Conservation (phyloP, 352 stramenopile genomes). For the Peronospora farinosa region DNA sequence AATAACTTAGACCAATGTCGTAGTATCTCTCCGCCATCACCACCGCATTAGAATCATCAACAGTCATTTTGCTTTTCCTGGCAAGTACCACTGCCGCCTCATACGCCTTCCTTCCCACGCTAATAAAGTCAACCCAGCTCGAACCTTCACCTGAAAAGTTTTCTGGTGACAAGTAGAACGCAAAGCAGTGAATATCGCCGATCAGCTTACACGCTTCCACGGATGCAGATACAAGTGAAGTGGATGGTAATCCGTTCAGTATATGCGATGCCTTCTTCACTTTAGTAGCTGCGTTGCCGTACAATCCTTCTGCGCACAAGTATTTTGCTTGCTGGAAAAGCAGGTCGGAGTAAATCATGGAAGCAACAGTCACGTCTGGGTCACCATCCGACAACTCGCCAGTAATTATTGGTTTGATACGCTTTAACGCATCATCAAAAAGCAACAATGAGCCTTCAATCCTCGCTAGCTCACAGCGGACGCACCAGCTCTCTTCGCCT, state of each 20-base stretch:
- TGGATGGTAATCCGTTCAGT: slow-evolving; percentile 34
- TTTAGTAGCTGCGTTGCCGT: slow-evolving; percentile 57
- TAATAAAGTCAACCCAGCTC: slow-evolving; percentile 63
- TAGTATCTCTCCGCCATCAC: slow-evolving; percentile 49
- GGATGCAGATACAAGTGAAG: slow-evolving; percentile 23
- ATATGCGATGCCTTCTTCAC: slow-evolving; percentile 52
- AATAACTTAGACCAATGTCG: slow-evolving; percentile 65
- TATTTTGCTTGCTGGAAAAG: slow-evolving; percentile 76
- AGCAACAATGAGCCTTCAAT: slow-evolving; percentile 68
- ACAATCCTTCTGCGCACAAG: slow-evolving; percentile 66
- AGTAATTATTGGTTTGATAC: slow-evolving; percentile 44
- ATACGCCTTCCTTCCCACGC: slow-evolving; percentile 49
- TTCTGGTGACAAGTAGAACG: slow-evolving; percentile 69
- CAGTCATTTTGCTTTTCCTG: slow-evolving; percentile 8
- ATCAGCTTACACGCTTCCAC: slow-evolving; percentile 59
- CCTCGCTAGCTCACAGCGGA: slow-evolving; percentile 69
- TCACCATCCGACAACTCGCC: slow-evolving; percentile 17
- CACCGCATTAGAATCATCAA: slow-evolving; percentile 4
- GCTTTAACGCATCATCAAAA: slow-evolving; percentile 63
- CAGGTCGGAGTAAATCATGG: slow-evolving; percentile 58
- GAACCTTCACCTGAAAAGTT: slow-evolving; percentile 40
- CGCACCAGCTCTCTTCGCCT: slow-evolving; percentile 55
- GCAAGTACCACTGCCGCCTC: slow-evolving; percentile 29
- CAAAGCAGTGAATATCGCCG: slow-evolving; percentile 76
- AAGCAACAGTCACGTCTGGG: slow-evolving; percentile 30